A percentile compares a stretch with the other conserved stretches of the same genome.
phyloP scores from a whole-genome alignment of 371 early-diverging fungal genomes.

The Zychaea mexicana region DNA sequence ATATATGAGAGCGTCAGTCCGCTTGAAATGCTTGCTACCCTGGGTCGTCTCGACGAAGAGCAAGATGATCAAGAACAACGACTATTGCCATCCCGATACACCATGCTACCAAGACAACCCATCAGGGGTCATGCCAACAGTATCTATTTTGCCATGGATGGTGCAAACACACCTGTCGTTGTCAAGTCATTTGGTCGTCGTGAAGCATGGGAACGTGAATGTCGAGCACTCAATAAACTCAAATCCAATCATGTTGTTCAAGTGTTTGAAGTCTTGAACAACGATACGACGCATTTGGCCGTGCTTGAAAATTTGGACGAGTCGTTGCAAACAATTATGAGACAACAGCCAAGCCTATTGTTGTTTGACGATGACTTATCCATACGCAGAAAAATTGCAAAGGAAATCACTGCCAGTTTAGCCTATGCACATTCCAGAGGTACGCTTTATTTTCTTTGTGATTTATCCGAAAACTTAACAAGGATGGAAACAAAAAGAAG shows the following conservation, averaged over 20 bases:
- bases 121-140: constrained; percentile 46
- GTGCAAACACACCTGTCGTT: constrained; percentile 12
- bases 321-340: constrained; percentile 17
- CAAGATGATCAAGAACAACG: background rate
- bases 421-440: constrained; percentile 36
- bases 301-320: constrained; percentile 44
- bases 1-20: constrained; percentile 41
- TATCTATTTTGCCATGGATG: constrained; percentile 31
- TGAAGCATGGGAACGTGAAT: constrained; percentile 58
- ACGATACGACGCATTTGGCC: constrained; percentile 28
- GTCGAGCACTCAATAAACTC: constrained; percentile 40
- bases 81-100: background rate
- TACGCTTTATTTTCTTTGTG: background rate
- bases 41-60: constrained; percentile 28
- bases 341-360: background rate
- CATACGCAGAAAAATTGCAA: background rate
- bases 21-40: constrained; percentile 36
- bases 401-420: constrained; percentile 22
- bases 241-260: constrained; percentile 39
- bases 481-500: background rate
- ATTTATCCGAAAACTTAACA: too few species aligned
- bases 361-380: background rate
- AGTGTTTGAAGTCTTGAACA: constrained; percentile 36
- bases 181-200: constrained; percentile 49
- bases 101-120: constrained; percentile 13